phyloP scores from a whole-genome alignment of 352 stramenopile genomes.

The Pythium sp. region DNA sequence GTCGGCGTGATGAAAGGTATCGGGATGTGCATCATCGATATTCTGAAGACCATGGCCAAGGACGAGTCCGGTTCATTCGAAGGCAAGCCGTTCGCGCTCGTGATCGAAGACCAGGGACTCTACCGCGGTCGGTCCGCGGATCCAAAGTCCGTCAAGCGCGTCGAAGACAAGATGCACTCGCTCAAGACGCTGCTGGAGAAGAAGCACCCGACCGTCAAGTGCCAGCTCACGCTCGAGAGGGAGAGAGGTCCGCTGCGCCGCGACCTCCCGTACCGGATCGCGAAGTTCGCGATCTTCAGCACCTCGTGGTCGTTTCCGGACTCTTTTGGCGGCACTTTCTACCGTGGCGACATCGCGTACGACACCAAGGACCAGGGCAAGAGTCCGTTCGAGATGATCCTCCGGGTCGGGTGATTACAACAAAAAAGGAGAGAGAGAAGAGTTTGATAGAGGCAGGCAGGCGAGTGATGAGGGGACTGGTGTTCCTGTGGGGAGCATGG shows the following conservation, averaged over 20 bases:
- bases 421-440: neutral
- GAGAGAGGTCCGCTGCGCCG: neutral
- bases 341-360: constrained; percentile 33
- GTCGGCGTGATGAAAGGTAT: constrained; percentile 35
- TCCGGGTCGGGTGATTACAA: constrained; percentile 11
- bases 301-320: constrained; percentile 36
- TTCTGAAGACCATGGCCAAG: constrained; percentile 26
- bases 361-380: neutral
- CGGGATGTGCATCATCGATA: constrained; percentile 28
- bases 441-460: neutral
- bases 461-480: too few relatives aligned
- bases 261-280: constrained; percentile 25
- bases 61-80: constrained; percentile 24
- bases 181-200: constrained; percentile 21
- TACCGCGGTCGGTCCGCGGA: constrained; percentile 26
- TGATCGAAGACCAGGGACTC: constrained; percentile 36
- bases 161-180: constrained; percentile 25
- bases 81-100: constrained; percentile 28
- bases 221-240: constrained; percentile 39
- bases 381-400: constrained; percentile 15
- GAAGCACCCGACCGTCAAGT: constrained; percentile 32
- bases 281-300: constrained; percentile 44
- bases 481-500: too few relatives aligned
- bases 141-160: constrained; percentile 20
- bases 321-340: constrained; percentile 40